These are phyloP conservation scores for Globisporangium radiosum DNA, from an alignment of 352 stramenopile genomes.

Conservation along the genomic window DNA sequence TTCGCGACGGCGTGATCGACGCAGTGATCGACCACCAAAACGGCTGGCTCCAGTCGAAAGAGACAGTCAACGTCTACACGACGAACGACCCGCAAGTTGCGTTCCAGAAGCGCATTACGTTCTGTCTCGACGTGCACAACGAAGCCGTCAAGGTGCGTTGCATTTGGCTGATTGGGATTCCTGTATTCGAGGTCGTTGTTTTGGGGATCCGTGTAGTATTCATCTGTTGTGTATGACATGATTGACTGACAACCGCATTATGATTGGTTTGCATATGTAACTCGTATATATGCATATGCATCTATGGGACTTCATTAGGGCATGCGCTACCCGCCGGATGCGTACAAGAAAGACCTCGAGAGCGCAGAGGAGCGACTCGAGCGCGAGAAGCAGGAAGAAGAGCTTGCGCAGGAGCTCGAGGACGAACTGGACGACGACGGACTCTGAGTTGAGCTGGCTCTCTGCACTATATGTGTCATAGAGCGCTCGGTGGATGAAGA, in stretches of 20 bases:
- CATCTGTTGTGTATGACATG: not conserved
- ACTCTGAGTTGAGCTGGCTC: constrained; percentile 18
- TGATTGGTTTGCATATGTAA: constrained; percentile 1
- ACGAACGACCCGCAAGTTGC: constrained; percentile 93
- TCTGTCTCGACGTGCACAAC: constrained; percentile 98
- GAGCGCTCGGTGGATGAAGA: no score
- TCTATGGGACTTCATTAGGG: constrained; percentile 19
- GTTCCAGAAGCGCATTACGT: constrained; percentile 96
- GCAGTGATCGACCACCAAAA: constrained; percentile 96
- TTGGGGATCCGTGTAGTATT: not conserved
- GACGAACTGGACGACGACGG: constrained; percentile 94
- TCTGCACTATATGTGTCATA: no score
- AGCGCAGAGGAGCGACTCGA: constrained; percentile 87
- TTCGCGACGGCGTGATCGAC: constrained; percentile 97
- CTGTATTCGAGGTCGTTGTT: not conserved
- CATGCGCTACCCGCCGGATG: constrained; percentile 97
- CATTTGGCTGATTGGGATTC: not conserved
- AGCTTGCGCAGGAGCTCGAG: constrained; percentile 96
- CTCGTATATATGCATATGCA: not conserved
- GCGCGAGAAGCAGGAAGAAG: constrained; percentile 90
- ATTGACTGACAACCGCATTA: no score
- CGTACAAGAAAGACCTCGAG: constrained; percentile 97
- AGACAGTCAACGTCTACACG: constrained; percentile 84
- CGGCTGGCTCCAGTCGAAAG: constrained; percentile 89
- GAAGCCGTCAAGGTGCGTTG: constrained; percentile 90